Base-by-base conservation (phyloP, 352 stramenopile genomes). In the Globisporangium uncinulatum region DNA sequence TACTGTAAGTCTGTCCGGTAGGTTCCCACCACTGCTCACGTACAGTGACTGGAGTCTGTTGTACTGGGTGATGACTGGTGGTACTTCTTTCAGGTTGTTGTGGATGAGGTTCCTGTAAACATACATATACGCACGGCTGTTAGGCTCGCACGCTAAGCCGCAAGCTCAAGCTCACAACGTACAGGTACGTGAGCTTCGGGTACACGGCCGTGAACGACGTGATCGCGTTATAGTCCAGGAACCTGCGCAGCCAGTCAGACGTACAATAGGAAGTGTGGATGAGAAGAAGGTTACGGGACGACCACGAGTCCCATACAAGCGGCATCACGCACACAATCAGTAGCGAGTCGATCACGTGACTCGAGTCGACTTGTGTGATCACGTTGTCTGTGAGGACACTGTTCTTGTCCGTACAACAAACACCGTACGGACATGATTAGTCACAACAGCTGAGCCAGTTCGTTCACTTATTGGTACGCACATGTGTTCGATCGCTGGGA, bases 101-200 rank as follows among this genome's bases (percentile, higher is more conserved):
- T 46, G 46, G 11, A 19, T 32, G n/a, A 59, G 43, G 11, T 59
- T 44, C 2, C 54, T 59, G 32, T 29, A 29, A 29, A 29, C 24
- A 49, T 39, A 39, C 37, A 39, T 14, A 39, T 13, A 13, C 36
- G 44, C 17, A 44, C 3, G 7, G 10, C 20, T 10, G 37, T 31
- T 29, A 29, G 24, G 24, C 24, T 29, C 24, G 24, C 24, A 29
- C 24, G 24, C 1, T 4, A 29, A 29, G 24, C 15, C 31, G 32
- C 31, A 0, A 54, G 31, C 17, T 39, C 34, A 39, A 7, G 9
- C 19, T 2, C 0, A 32, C 9, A 44, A 48, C 54, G 44, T 46
- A 59, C 54, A 59, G 43, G 20, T 46, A 41, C 14, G n/a, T 48
- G 29, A 59, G 54, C 4, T 53, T 59, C 4, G 44, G 54, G 44